A percentile compares a stretch with the other conserved stretches of the same genome.
Evolutionary conservation across 768 basidiomycete genomes (phyloP).

Genomic region (Tricholoma terreum): DNA sequence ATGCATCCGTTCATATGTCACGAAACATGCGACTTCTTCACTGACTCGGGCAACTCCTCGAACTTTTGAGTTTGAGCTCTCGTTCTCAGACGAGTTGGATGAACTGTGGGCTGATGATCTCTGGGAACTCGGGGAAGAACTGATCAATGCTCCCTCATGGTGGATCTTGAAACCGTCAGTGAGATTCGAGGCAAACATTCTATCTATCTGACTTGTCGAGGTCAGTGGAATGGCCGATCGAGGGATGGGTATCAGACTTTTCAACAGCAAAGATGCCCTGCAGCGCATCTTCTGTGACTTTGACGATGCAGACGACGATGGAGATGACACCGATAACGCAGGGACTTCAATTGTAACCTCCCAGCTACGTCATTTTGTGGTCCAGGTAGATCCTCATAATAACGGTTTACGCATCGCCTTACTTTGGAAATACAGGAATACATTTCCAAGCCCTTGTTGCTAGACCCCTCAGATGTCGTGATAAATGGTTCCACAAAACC

Average conservation of each 20-base stretch:
- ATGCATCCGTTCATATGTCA: slow-evolving; percentile 65
- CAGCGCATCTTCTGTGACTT: slow-evolving; percentile 78
- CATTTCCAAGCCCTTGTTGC: slow-evolving; percentile 67
- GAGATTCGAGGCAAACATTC: neutral
- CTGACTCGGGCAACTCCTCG: slow-evolving; percentile 58
- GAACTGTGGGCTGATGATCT: slow-evolving; percentile 92
- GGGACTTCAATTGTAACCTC: slow-evolving; percentile 70
- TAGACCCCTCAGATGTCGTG: slow-evolving; percentile 59
- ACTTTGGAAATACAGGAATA: slow-evolving; percentile 67
- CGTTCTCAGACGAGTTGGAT: slow-evolving; percentile 91
- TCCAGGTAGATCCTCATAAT: slow-evolving; percentile 61
- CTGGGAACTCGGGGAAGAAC: slow-evolving; percentile 71
- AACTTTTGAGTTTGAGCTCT: slow-evolving; percentile 84
- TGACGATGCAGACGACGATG: slow-evolving; percentile 55
- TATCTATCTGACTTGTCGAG: slow-evolving; percentile 3
- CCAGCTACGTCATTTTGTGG: slow-evolving; percentile 92
- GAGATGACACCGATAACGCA: slow-evolving; percentile 39
- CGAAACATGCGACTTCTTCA: slow-evolving; percentile 61
- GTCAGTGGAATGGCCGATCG: slow-evolving; percentile 87
- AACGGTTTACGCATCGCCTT: neutral
- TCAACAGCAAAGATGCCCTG: slow-evolving; percentile 72
- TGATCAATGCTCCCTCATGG: slow-evolving; percentile 61
- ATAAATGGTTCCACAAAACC: slow-evolving; percentile 22
- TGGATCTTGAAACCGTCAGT: slow-evolving; percentile 90
- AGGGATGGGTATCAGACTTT: slow-evolving; percentile 91